Conservation (phyloP, 1,284 basidiomycete species). For the Cutaneotrichosporon arboriforme region DNA sequence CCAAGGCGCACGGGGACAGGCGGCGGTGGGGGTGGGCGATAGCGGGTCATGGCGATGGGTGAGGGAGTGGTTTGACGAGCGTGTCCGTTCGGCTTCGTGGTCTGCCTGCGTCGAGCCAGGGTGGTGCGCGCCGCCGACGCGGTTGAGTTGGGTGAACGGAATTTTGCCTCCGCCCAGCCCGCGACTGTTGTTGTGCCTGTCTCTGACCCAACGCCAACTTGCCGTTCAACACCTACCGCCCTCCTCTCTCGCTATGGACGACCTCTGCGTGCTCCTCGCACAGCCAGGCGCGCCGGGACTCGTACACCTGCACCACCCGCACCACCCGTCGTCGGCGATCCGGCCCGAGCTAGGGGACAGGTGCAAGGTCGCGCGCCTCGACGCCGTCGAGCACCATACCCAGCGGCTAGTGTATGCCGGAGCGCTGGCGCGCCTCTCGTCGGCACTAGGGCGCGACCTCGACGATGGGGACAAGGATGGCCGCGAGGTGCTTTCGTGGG, state of each 20-base stretch:
- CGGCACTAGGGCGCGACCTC: conserved; percentile 32
- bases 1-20: conserved; percentile 14
- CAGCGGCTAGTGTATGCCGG: conserved; percentile 64
- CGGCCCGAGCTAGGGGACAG: conserved; percentile 43
- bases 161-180: conserved; percentile 1
- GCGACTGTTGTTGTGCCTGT: conserved; percentile 1
- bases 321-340: conserved; percentile 48
- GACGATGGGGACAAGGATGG: conserved; percentile 26
- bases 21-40: conserved; percentile 20
- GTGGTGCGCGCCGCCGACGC: too few species aligned
- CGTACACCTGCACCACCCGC: conserved; percentile 63
- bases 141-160: background rate
- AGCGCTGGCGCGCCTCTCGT: conserved; percentile 57
- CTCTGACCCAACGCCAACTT: background rate
- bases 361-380: conserved; percentile 49
- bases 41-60: conserved; percentile 24
- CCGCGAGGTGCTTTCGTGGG: conserved; percentile 57
- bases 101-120: too few species aligned
- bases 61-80: background rate
- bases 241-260: conserved; percentile 10
- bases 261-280: conserved; percentile 53
- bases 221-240: background rate
- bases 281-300: conserved; percentile 57
- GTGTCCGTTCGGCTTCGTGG: too few species aligned
- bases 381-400: conserved; percentile 63